Evolutionary conservation across 768 basidiomycete species (phyloP).

Genomic region (Leccinum rimulosum): DNA sequence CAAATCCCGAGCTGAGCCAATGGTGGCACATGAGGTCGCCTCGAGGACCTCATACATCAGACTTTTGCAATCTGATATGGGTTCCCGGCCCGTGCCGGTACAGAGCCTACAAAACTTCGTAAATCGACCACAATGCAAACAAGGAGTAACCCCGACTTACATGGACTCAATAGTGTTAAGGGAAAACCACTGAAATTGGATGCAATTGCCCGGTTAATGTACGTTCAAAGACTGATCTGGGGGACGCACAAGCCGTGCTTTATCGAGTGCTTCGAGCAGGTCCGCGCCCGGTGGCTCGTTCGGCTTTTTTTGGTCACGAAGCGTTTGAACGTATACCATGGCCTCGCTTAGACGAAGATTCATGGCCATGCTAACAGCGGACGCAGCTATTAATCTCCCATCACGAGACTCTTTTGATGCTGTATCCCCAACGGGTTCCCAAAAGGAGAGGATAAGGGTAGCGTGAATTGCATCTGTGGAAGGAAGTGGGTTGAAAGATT

Average conservation of each 20-base stretch:
- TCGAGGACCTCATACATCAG: conserved; percentile 32
- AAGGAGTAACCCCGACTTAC: conserved; percentile 21
- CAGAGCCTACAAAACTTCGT: conserved; percentile 35
- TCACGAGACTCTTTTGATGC: conserved; percentile 34
- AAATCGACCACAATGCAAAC: not conserved
- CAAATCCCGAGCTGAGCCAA: conserved; percentile 30
- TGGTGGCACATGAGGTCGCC: conserved; percentile 22
- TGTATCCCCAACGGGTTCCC: conserved; percentile 40
- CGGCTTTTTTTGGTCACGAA: conserved; percentile 30
- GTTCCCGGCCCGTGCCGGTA: conserved; percentile 40
- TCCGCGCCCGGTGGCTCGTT: conserved; percentile 28
- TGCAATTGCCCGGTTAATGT: conserved; percentile 14
- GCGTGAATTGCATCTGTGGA: conserved; percentile 42
- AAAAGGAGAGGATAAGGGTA: conserved; percentile 41
- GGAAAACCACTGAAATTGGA: conserved; percentile 36
- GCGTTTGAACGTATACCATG: conserved; percentile 30
- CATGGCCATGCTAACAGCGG: conserved; percentile 47
- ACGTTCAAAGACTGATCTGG: conserved; percentile 5
- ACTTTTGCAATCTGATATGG: conserved; percentile 35
- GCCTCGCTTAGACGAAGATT: conserved; percentile 41
- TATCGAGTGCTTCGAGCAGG: conserved; percentile 33
- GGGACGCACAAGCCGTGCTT: conserved; percentile 37
- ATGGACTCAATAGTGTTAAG: conserved; percentile 40
- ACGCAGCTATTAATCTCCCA: conserved; percentile 38
- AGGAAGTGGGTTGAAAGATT: conserved; percentile 42